Conservation (phyloP, 2,329 filamentous ascomycete species). For the Colletotrichum tropicale region DNA sequence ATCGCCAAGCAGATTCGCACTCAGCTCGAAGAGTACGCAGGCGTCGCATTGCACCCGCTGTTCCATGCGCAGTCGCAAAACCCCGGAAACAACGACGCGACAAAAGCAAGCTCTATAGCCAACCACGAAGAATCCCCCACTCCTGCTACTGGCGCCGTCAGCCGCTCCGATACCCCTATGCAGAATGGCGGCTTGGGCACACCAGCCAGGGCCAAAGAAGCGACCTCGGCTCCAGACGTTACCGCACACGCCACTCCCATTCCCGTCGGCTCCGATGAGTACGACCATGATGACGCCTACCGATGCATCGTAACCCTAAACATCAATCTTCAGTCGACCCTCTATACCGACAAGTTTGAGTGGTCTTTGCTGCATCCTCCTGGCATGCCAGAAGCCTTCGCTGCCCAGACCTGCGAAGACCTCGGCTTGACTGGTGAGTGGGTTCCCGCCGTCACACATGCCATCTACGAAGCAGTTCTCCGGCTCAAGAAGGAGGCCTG, state of each 20-base stretch:
- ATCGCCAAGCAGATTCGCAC: constrained; percentile 95
- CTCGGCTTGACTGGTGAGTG: constrained; percentile 90
- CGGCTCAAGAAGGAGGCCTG: constrained; percentile 96
- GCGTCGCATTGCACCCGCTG: constrained; percentile 89
- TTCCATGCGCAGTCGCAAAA: constrained; percentile 68
- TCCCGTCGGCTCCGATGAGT: constrained; percentile 69
- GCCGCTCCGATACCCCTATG: constrained; percentile 62
- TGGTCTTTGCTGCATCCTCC: constrained; percentile 94
- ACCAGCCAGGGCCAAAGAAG: constrained; percentile 48
- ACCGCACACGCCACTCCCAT: constrained; percentile 73
- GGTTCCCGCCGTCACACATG: constrained; percentile 92
- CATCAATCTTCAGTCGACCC: constrained; percentile 87
- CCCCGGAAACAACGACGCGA: constrained; percentile 26
- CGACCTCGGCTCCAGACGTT: constrained; percentile 57
- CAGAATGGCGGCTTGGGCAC: constrained; percentile 56
- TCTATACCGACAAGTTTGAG: constrained; percentile 97
- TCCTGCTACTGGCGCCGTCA: constrained; percentile 36
- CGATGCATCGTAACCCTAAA: constrained; percentile 90
- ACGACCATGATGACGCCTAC: constrained; percentile 93
- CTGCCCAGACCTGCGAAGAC: constrained; percentile 90
- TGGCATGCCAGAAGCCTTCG: constrained; percentile 90
- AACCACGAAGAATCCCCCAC: constrained; percentile 44
- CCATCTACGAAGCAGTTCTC: constrained; percentile 93
- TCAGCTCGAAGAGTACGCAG: constrained; percentile 94
- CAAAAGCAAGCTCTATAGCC: constrained; percentile 30